Conservation (phyloP, 768 basidiomycete genomes). For the Leucocoprinus sp. region DNA sequence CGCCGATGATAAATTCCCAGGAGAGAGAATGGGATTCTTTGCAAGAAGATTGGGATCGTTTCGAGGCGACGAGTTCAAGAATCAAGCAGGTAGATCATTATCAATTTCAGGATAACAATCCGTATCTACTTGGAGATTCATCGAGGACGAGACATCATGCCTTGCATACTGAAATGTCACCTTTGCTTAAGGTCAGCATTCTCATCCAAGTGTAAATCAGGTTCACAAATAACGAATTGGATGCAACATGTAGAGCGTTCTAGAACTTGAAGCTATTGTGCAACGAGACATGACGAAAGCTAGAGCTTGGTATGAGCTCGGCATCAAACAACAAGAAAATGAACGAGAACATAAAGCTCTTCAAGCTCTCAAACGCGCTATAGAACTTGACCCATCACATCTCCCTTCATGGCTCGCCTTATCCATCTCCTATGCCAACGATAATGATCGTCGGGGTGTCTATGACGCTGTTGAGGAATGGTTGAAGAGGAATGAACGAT, state of each 20-base stretch:
- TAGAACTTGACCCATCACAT: conserved; percentile 72
- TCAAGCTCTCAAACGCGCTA: conserved; percentile 70
- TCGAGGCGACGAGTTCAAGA: conserved; percentile 66
- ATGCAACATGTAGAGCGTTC: conserved; percentile 52
- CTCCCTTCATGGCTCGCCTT: conserved; percentile 85
- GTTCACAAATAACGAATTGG: neutral
- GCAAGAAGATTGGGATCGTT: conserved; percentile 74
- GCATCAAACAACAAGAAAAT: conserved; percentile 96
- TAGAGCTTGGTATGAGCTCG: conserved; percentile 82
- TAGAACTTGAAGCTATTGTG: conserved; percentile 85
- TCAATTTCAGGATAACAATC: conserved; percentile 71
- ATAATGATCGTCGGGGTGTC: conserved; percentile 65
- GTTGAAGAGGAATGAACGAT: conserved; percentile 59
- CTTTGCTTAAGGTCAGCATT: conserved; percentile 34
- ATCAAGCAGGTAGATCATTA: conserved; percentile 51
- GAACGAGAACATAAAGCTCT: conserved; percentile 91
- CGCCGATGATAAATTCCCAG: conserved; percentile 17
- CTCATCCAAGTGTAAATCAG: no score
- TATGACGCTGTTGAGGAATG: conserved; percentile 80
- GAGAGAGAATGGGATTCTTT: conserved; percentile 51
- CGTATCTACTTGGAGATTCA: conserved; percentile 61
- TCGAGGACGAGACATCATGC: conserved; percentile 44
- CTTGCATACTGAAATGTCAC: conserved; percentile 27
- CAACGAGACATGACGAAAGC: conserved; percentile 68
- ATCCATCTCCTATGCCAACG: conserved; percentile 87